Conservation (phyloP, 2,329 filamentous ascomycete species). For the Trichophyton schoenleinii region DNA sequence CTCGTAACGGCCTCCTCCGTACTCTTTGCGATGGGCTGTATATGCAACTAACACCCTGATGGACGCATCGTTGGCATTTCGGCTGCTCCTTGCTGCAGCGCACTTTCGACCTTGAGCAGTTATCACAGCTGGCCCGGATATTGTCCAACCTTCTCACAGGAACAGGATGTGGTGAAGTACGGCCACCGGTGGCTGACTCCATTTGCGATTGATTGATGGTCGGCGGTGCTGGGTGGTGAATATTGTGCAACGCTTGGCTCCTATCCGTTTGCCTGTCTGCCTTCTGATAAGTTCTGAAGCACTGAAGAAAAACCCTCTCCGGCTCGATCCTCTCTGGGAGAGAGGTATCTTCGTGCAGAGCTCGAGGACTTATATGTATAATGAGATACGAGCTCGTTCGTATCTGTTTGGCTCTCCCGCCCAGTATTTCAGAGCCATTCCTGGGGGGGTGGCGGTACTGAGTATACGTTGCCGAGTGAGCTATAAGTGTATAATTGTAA, state of each 20-base stretch:
- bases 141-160: not conserved
- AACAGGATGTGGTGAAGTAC: not conserved
- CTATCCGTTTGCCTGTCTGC: not conserved
- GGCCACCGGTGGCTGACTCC: not conserved
- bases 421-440: not conserved
- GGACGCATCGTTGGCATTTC: not conserved
- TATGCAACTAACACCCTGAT: not conserved
- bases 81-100: slow-evolving; percentile 1
- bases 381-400: not conserved
- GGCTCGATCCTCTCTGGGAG: not conserved
- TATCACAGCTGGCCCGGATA: not conserved
- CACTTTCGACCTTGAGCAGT: not conserved
- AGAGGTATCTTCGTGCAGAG: not conserved
- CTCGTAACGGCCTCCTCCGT: not conserved
- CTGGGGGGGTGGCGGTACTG: not conserved
- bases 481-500: not conserved
- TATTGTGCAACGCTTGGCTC: not conserved
- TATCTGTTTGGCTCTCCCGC: not conserved
- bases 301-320: not conserved
- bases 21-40: not conserved
- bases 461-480: not conserved
- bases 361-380: not conserved
- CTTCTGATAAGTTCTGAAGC: not conserved
- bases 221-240: not conserved
- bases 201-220: not conserved